Base-by-base conservation (phyloP, 768 basidiomycete species). In the Saitozyma sp. region DNA sequence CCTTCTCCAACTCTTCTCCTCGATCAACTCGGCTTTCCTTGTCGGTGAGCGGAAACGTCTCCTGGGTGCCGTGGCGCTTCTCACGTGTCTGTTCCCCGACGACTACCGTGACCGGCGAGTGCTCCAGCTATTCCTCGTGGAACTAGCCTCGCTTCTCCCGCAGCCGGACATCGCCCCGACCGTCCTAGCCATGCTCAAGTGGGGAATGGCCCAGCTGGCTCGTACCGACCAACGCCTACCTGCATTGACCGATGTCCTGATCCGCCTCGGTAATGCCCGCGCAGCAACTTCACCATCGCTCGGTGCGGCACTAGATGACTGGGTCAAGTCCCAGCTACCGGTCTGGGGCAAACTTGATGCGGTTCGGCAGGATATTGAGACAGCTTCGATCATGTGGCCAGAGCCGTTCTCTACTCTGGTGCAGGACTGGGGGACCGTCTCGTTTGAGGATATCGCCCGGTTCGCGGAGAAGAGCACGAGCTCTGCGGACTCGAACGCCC, bases 21-120 rank as follows among this genome's bases (percentile, higher is more conserved):
- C 84, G 46, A 80, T 92, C 9, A 85, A 89, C 61, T 76, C 80
- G 9, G 85, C 86, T 0, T 87, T 87, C 17, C 83, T 96, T 45
- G 84, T 95, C 64, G 90, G 91, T 75, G 91, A 95, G 74, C 90
- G 94, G 73, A 78, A 86, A 46, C 86, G 94, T 11, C 80, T 88
- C 38, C 73, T 93, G 46, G 88, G 91, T 59, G 84, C 86, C 1
- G 80, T 95, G 50, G 86, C 85, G 37, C 78, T 97, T 38, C 88
- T 90, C 84, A 83, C 92, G 50, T 83, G 92, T 4, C 83, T 85
- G 46, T 84, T 86, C 61, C 77, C 82, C 50, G 74, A 82, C 37
- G 83, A 84, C 50, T 87, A 91, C 72, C 76, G 81, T 16, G 84
- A 89, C 54, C 68, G 81, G 0, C 84, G 84, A 1, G 80, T 94